Conservation (phyloP, 2,329 filamentous ascomycete genomes). For the Claviceps purpurea region DNA sequence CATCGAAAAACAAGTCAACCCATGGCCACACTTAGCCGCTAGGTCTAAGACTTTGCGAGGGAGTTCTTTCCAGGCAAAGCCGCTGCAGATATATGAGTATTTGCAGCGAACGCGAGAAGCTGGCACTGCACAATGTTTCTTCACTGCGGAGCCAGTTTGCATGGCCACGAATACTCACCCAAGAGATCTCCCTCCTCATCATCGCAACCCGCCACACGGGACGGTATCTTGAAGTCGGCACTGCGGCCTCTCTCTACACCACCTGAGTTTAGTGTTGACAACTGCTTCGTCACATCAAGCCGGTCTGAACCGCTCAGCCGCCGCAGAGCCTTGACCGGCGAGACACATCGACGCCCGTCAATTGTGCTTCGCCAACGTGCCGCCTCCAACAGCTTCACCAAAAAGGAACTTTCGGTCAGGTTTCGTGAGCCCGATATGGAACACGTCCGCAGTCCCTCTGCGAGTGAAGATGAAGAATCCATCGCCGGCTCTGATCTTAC, state of each 20-base stretch:
- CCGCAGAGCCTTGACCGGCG: constrained; percentile 3
- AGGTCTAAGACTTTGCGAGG: neutral
- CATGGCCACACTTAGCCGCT: neutral
- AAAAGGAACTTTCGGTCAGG: constrained; percentile 30
- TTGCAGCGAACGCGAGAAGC: neutral
- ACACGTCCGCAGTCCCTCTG: constrained; percentile 12
- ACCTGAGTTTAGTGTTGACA: constrained; percentile 8
- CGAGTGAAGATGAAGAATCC: constrained; percentile 37
- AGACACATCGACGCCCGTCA: neutral
- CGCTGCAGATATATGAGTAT: neutral
- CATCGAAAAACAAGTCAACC: neutral
- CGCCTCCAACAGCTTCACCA: constrained; percentile 24
- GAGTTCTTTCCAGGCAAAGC: neutral
- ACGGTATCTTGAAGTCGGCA: constrained; percentile 30
- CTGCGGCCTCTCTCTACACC: constrained; percentile 22
- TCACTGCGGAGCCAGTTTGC: constrained; percentile 44
- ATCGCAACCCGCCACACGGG: constrained; percentile 20
- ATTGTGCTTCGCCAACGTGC: constrained; percentile 15
- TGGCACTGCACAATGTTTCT: constrained; percentile 34
- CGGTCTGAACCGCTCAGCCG: neutral
- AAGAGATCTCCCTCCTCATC: constrained; percentile 16
- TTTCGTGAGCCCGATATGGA: constrained; percentile 27
- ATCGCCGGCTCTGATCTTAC: constrained; percentile 29
- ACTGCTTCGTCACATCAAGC: constrained; percentile 3
- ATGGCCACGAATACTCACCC: constrained; percentile 45